Base-by-base conservation (phyloP, 352 stramenopile genomes). In the Phytopythium sindhum region DNA sequence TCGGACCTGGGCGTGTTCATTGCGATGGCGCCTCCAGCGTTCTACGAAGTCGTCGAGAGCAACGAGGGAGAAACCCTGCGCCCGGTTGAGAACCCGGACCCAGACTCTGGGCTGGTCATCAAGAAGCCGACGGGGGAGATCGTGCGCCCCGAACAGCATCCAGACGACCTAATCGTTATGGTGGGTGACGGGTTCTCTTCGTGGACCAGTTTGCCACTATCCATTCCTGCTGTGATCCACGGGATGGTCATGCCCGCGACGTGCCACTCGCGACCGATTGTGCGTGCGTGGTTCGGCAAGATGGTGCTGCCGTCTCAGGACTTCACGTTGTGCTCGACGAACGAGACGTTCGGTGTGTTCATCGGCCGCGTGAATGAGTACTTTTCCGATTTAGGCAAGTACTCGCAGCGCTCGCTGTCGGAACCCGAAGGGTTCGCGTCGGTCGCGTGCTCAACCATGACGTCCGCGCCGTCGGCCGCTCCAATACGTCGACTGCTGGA, bases 261-360 rank as follows among this genome's bases (percentile, higher is more conserved):
- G n/a, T 64, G 65, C 31, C 55, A 51, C 23, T 8, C 45, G 2
- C 19, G 42, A n/a, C 65, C 55, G 5, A 12, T 78, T 9, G 45
- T 78, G 0, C 70, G 73, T 9, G 65, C 70, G 24, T 81, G 73
- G 73, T 78, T 77, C 39, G 73, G 73, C 54, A 78, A 78, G 60
- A 81, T 81, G 70, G 63, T 78, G 53, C 57, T 81, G 26, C 58
- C 77, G 37, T 55, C 67, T 10, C 54, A 37, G 7, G 45, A 69
- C 14, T 42, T 68, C 23, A 62, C 60, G 19, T 75, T 81, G 68
- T 57, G 58, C 19, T 72, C 70, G 47, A 71, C 65, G 1, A 61
- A 54, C 21, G 68, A 69, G 65, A 68, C 67, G 11, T 81, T 78
- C 47, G 65, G 67, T 21, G 63, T 65, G 41, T 76, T 72, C 53